A percentile compares a stretch with the other conserved stretches of the same genome.
Conservation (phyloP, 1,139 yeast species). For the Kodamaea ohmeri region DNA sequence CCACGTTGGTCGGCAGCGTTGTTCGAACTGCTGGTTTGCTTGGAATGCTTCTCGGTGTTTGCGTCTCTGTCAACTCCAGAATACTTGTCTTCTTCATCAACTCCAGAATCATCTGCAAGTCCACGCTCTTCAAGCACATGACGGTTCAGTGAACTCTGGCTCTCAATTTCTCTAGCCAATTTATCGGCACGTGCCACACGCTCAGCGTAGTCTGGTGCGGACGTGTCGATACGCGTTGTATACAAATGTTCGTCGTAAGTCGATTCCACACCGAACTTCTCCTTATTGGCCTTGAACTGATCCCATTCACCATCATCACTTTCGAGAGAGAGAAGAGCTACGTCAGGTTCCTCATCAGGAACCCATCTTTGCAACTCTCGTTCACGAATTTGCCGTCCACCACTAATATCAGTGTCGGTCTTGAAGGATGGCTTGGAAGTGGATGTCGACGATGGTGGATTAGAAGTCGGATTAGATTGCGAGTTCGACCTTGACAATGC, state of each 20-base stretch:
- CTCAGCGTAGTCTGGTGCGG: constrained; percentile 70
- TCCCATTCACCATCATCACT: constrained; percentile 64
- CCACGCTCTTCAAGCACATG: constrained; percentile 95
- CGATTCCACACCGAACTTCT: constrained; percentile 84
- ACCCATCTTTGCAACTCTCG: constrained; percentile 84
- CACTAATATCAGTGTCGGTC: constrained; percentile 83
- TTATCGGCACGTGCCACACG: constrained; percentile 69
- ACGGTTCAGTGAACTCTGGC: constrained; percentile 62
- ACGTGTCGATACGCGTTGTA: constrained; percentile 77
- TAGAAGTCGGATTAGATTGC: neutral
- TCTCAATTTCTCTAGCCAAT: constrained; percentile 80
- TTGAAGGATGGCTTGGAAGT: constrained; percentile 42
- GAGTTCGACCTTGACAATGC: neutral
- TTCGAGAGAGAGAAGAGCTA: constrained; percentile 40
- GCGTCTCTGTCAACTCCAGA: constrained; percentile 69
- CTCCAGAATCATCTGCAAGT: constrained; percentile 73
- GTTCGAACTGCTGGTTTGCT: too few relatives aligned
- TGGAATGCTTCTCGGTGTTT: too few relatives aligned
- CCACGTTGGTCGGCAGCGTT: constrained; percentile 35
- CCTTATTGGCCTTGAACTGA: constrained; percentile 87
- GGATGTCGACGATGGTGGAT: neutral
- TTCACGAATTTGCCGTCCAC: constrained; percentile 45
- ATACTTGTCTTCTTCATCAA: constrained; percentile 95
- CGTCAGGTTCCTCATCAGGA: constrained; percentile 51
- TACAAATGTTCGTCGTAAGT: constrained; percentile 86